Evolutionary conservation across 169 alveolate genomes (phyloP), one percentile per base, ranked within the genome.

Genomic region (Theileria equi): DNA sequence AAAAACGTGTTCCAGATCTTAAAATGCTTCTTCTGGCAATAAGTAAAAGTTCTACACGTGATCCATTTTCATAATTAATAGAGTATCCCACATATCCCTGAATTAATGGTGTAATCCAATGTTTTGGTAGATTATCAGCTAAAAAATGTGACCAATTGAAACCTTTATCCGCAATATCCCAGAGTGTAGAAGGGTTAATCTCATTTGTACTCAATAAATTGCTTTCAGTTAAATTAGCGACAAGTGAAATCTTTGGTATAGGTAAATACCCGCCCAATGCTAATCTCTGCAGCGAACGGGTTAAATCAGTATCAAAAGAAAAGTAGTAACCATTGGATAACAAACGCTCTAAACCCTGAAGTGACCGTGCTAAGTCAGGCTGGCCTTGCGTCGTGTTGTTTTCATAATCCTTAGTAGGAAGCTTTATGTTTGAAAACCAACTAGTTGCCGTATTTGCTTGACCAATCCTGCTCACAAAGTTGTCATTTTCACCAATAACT

Each of bases 1-100:
- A 90, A 71, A 89, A 90, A 49, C 98, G 80, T 25, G 98, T 94
- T 16, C 99, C 99, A 16, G 95, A 90, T 47, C 95, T 85, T 65
- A 90, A 79, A 66, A 84, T 88, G 47, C 94, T 81, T 73, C 98
- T 89, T 43, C 99, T 85, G 2, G 85, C 88, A 36, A 86, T 86
- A 26, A 86, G 44, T 38, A 77, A 38, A 35, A 73, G 17, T 34
- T 85, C 81, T 8, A 66, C 78, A 34, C 64, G 58, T 21, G 59
- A 40, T 23, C 53, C 50, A 35, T 86, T 48, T 36, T 73, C 45
- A 23, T 41, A 47, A 25, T 77, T 67, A 29, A 58, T 29, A 7
- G 38, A 34, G 61, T 65, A 76, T 0, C 79, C 83, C 55, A 73
- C 78, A 34, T 65, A 76, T 10, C 85, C 85, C 66, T 76, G 85